These are phyloP conservation scores for Juglanconis sp. DNA, from an alignment of 2,329 filamentous ascomycete genomes.

Conservation along the genomic window DNA sequence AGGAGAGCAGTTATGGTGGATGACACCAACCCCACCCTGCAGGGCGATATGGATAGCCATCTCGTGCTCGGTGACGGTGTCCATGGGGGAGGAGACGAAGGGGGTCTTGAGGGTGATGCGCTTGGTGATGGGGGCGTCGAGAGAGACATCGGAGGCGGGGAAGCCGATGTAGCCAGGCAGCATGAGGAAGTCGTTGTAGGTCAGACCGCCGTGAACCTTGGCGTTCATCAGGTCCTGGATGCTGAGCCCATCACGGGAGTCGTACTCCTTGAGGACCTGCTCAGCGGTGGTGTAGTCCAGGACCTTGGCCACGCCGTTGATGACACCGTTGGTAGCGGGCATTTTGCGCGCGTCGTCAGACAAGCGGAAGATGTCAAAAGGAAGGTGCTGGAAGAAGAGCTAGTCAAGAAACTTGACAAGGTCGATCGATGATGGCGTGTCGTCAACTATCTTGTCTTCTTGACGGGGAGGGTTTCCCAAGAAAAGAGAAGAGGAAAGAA, in stretches of 20 bases:
- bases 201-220: slow-evolving; percentile 86
- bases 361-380: slow-evolving; percentile 8
- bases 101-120: slow-evolving; percentile 94
- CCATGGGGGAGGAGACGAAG: slow-evolving; percentile 97
- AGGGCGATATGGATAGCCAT: slow-evolving; percentile 98
- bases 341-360: slow-evolving; percentile 48
- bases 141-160: slow-evolving; percentile 79
- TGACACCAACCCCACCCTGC: slow-evolving; percentile 85
- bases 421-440: neutral
- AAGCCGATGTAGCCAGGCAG: slow-evolving; percentile 98
- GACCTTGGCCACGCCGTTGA: slow-evolving; percentile 53
- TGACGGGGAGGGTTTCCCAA: slow-evolving; percentile 19
- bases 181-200: slow-evolving; percentile 98
- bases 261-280: slow-evolving; percentile 78
- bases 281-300: slow-evolving; percentile 74
- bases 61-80: slow-evolving; percentile 98
- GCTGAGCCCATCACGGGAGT: slow-evolving; percentile 79
- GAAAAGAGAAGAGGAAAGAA: slow-evolving; percentile 14
- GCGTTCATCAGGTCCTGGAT: slow-evolving; percentile 86
- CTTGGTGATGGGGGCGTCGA: slow-evolving; percentile 93
- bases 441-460: slow-evolving; percentile 16
- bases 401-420: slow-evolving; percentile 16
- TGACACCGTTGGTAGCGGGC: slow-evolving; percentile 68
- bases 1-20: slow-evolving; percentile 99
- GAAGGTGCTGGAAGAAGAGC: neutral